Percentiles rank a stretch among this genome's conserved stretches.
Conservation (phyloP, 1,139 yeast genomes). For the Kurtzmaniella quercitrusa region DNA sequence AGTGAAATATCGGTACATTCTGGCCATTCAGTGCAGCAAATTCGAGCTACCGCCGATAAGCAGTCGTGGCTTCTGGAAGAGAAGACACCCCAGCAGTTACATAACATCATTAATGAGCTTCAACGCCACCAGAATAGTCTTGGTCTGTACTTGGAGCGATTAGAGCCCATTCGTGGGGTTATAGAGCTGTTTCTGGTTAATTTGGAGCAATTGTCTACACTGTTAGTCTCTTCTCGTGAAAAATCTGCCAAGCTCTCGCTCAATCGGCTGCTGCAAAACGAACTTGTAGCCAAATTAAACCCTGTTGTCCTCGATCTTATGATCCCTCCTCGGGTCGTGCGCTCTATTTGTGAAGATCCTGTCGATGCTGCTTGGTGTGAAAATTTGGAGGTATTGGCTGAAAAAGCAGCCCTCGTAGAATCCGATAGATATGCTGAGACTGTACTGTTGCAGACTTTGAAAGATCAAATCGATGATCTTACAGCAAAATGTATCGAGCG, state of each 20-base stretch:
- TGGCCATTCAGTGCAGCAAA: not conserved
- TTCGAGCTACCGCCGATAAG: not conserved
- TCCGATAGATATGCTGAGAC: conserved; percentile 26
- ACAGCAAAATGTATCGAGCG: conserved; percentile 63
- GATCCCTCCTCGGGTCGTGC: conserved; percentile 66
- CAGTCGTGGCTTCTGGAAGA: not conserved
- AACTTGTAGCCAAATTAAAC: conserved; percentile 54
- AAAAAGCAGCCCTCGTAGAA: conserved; percentile 49
- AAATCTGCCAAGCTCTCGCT: conserved; percentile 37
- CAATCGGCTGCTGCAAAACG: conserved; percentile 47
- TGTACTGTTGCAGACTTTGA: conserved; percentile 32
- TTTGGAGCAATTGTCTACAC: conserved; percentile 54
- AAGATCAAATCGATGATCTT: conserved; percentile 37
- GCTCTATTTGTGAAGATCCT: conserved; percentile 45
- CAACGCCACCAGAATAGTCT: conserved; percentile 33
- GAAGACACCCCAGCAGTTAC: not conserved
- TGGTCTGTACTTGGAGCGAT: conserved; percentile 30
- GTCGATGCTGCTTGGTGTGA: conserved; percentile 55
- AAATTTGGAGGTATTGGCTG: conserved; percentile 52
- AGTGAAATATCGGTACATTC: not conserved
- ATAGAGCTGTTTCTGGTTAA: conserved; percentile 53
- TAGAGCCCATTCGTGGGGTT: conserved; percentile 36
- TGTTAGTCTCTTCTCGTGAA: conserved; percentile 55
- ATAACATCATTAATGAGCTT: conserved; percentile 20
- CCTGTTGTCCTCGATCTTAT: conserved; percentile 72